Conservation (phyloP, 208 protist species). For the Crithidia mellificae region DNA sequence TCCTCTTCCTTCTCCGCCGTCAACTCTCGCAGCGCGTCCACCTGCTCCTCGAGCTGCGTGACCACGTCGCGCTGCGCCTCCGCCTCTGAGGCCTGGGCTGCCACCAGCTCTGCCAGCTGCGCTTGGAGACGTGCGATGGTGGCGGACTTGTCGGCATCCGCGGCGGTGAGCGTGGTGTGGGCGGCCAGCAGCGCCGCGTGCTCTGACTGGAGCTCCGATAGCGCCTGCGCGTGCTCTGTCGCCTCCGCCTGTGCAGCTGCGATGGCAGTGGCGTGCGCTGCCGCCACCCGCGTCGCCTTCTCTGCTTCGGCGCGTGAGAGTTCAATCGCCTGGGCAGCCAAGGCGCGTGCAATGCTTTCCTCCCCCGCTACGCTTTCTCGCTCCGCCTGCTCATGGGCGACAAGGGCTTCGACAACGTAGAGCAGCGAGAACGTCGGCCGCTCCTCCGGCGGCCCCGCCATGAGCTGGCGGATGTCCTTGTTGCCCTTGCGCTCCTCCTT, state of each 20-base stretch:
- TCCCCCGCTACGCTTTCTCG: constrained; percentile 6
- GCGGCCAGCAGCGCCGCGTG: constrained; percentile 1
- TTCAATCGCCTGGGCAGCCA: not conserved
- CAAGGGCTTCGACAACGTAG: not conserved
- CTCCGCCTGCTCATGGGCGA: not conserved
- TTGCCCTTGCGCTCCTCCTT: constrained; percentile 19
- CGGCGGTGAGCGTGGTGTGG: not conserved
- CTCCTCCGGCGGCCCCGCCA: constrained; percentile 14
- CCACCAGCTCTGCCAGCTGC: constrained; percentile 1
- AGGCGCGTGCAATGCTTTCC: not conserved
- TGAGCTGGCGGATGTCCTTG: constrained; percentile 23
- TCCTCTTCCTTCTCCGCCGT: not conserved
- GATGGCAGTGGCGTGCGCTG: constrained; percentile 3
- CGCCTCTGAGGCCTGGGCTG: not conserved
- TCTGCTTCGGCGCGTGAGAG: not conserved
- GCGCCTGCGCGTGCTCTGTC: not conserved
- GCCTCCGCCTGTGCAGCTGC: not conserved
- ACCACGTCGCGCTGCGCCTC: not conserved
- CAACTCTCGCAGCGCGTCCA: not conserved
- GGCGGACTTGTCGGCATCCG: not conserved
- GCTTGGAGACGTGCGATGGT: not conserved
- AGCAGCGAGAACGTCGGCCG: constrained; percentile 6
- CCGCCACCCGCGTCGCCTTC: not conserved
- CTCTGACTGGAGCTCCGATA: not conserved
- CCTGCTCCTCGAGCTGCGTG: not conserved